These are phyloP conservation scores for Umbellularia californica DNA, from an alignment of 164 flowering plant species.

Conservation along the genomic window DNA sequence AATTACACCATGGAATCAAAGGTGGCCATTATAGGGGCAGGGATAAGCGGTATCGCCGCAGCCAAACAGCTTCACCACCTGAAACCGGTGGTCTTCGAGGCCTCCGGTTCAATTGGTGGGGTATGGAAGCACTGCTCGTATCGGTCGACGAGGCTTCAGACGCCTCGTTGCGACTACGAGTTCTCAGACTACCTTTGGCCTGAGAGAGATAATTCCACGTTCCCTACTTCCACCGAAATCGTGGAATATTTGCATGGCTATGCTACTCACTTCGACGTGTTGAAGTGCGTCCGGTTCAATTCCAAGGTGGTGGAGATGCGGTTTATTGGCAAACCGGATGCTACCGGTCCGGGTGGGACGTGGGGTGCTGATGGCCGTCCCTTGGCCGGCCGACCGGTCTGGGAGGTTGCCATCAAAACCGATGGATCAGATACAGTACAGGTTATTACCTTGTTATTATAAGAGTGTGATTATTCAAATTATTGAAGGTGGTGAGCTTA, in stretches of 20 bases:
- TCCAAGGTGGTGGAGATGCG: slow-evolving; percentile 78
- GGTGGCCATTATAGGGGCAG: slow-evolving; percentile 83
- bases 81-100: slow-evolving; percentile 80
- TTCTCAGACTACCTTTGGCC: slow-evolving; percentile 95
- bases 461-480: too few species aligned
- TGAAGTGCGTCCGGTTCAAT: slow-evolving; percentile 54
- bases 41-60: slow-evolving; percentile 87
- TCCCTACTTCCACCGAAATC: slow-evolving; percentile 67
- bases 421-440: slow-evolving; percentile 41
- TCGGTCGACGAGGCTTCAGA: slow-evolving; percentile 71
- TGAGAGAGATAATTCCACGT: slow-evolving; percentile 45
- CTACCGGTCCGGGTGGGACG: slow-evolving; percentile 14
- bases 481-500: too few species aligned
- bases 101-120: slow-evolving; percentile 75
- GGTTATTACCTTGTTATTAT: slow-evolving; percentile 31
- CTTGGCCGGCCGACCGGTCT: slow-evolving; percentile 55
- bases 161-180: slow-evolving; percentile 73
- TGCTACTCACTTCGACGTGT: slow-evolving; percentile 66
- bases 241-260: slow-evolving; percentile 70
- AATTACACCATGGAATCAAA: slow-evolving; percentile 13
- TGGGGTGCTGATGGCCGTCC: slow-evolving; percentile 32
- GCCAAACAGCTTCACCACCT: slow-evolving; percentile 64
- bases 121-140: slow-evolving; percentile 87
- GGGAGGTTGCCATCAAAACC: slow-evolving; percentile 77
- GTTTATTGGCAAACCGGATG: slow-evolving; percentile 35